A percentile compares a stretch with the other conserved stretches of the same genome.
These are phyloP conservation scores for Pyricularia sp. DNA, from an alignment of 2,329 filamentous ascomycete genomes.

Conservation along the genomic window DNA sequence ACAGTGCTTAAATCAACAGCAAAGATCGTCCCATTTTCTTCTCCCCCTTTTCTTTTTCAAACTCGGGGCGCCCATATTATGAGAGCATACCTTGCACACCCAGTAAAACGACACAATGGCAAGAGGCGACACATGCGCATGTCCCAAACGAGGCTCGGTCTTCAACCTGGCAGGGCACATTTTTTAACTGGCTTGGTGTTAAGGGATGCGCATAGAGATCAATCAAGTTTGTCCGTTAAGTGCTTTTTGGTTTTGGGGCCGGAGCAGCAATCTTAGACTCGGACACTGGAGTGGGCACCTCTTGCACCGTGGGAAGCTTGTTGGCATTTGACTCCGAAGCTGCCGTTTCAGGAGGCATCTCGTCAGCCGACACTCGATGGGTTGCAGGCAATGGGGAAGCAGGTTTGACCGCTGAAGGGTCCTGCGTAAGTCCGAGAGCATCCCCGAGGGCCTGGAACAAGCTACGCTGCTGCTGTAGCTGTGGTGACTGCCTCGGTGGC, in stretches of 20 bases:
- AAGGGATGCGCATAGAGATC: not conserved
- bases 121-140: no score
- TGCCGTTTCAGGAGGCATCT: not conserved
- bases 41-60: no score
- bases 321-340: not conserved
- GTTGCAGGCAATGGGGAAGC: not conserved
- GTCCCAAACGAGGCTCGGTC: no score
- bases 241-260: not conserved
- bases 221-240: not conserved
- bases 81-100: no score
- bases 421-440: not conserved
- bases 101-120: no score
- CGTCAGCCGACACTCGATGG: not conserved
- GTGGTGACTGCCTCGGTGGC: not conserved
- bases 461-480: not conserved
- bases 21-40: no score
- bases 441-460: not conserved
- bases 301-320: not conserved
- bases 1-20: no score
- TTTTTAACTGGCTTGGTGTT: not conserved
- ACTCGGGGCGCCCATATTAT: no score
- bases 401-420: not conserved
- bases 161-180: not conserved
- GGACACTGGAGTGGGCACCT: not conserved
- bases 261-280: not conserved